Evolutionary conservation across 768 basidiomycete genomes (phyloP).

Genomic region (Termitomyces sp.): DNA sequence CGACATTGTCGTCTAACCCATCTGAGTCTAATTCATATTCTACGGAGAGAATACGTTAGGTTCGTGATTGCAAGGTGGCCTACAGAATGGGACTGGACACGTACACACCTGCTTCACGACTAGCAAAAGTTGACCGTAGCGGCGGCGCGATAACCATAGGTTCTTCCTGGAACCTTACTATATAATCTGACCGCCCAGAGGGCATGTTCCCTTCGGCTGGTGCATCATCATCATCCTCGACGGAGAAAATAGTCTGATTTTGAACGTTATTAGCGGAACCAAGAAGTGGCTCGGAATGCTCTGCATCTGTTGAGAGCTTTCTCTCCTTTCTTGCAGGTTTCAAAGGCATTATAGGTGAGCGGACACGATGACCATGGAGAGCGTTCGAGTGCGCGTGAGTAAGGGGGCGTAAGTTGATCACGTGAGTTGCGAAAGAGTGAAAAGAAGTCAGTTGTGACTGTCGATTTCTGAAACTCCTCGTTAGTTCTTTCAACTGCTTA

Average conservation of each 20-base stretch:
- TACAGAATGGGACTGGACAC: constrained; percentile 14
- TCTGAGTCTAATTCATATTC: constrained; percentile 85
- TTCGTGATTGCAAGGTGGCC: constrained; percentile 2
- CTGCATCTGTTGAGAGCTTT: constrained; percentile 22
- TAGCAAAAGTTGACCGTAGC: constrained; percentile 65
- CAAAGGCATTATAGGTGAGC: constrained; percentile 18
- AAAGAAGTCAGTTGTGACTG: background rate
- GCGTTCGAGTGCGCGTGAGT: background rate
- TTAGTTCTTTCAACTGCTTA: too few relatives aligned
- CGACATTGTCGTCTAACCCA: constrained; percentile 56
- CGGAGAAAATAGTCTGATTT: constrained; percentile 43
- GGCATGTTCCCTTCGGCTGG: constrained; percentile 32
- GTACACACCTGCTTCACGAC: constrained; percentile 77
- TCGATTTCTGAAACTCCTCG: background rate
- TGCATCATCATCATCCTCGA: constrained; percentile 55
- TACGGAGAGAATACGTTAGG: constrained; percentile 23
- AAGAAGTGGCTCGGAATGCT: constrained; percentile 58
- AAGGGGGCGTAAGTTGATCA: background rate
- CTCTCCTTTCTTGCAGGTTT: constrained; percentile 24
- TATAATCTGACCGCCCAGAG: constrained; percentile 32
- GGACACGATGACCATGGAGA: constrained; percentile 12
- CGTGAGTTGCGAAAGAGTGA: background rate
- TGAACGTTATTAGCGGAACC: constrained; percentile 36
- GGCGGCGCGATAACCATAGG: constrained; percentile 66
- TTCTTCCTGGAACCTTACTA: constrained; percentile 63